These are phyloP conservation scores for Quercus tomentella DNA, from an alignment of 331 rosid genomes.

Conservation along the genomic window DNA sequence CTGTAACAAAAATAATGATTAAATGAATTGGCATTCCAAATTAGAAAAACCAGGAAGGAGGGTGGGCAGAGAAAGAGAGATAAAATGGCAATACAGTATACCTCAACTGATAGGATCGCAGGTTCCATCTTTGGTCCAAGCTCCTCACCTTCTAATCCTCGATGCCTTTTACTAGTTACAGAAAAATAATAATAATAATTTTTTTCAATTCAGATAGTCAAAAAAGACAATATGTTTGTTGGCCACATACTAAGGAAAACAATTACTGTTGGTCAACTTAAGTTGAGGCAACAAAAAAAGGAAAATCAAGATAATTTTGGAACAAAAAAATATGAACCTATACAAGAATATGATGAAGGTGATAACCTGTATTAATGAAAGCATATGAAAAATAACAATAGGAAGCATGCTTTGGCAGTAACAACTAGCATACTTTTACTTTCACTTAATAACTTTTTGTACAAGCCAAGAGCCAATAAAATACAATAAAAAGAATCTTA, in stretches of 20 bases:
- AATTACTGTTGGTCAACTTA: not conserved
- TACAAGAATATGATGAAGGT: not conserved
- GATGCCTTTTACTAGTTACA: conserved; percentile 61
- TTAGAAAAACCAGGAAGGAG: too few species aligned
- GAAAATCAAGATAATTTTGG: not conserved
- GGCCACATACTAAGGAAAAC: not conserved
- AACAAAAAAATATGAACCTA: not conserved
- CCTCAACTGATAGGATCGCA: conserved; percentile 91
- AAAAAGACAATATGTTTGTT: not conserved
- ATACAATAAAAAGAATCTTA: not conserved
- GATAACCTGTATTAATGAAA: not conserved
- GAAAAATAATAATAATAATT: conserved; percentile 1
- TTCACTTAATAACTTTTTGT: not conserved
- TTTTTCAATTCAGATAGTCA: not conserved
- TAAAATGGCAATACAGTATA: conserved; percentile 18
- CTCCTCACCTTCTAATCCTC: conserved; percentile 42
- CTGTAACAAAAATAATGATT: not conserved
- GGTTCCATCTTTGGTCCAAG: conserved; percentile 59
- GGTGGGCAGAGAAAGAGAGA: not conserved
- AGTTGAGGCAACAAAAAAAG: not conserved
- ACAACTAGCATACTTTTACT: not conserved
- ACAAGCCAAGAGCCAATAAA: not conserved
- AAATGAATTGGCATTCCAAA: too few species aligned
- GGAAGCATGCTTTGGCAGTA: not conserved
- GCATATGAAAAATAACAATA: not conserved